Base-by-base conservation (phyloP, 176 grass and related monocot species). In the Chrysopogon serrulatus region DNA sequence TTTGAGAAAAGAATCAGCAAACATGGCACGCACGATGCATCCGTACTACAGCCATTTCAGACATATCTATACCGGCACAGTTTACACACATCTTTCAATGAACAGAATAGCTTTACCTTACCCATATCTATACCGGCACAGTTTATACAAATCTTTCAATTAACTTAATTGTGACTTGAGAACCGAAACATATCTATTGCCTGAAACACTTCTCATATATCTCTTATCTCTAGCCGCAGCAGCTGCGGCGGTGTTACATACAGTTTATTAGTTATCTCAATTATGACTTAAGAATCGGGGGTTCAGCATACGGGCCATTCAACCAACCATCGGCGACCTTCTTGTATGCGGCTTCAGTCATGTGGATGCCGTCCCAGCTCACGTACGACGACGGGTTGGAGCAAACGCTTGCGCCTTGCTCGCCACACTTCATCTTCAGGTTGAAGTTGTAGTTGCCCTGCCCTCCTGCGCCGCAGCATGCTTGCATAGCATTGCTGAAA, bases 331-430 rank as follows among this genome's bases (percentile, higher is more conserved):
- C 71, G 0, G 95, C 88, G 1, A 98, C 82, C 70, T 67, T 86
- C 51, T 65, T 68, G 74, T 98, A 92, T 41, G 92, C 95, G n/a
- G 95, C 84, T 83, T 98, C 95, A 0, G 95, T 98, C 92, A 98
- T 90, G 86, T 98, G 95, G 80, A 98, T 94, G 63, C 95, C 95
- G 31, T 98, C 95, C 95, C 95, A 98, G 68, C 92, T 98, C 36
- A 94, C 92, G 27, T 93, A 94, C 1, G 86, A 63, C 1, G 92
- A 86, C 21, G 92, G 90, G 85, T 90, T 84, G 0, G 59, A 40
- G 84, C 95, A 98, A 11, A 90, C 90, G 10, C 73, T 95, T 11
- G 90, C 86, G 1, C 95, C 92, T 5, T 89, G 39, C 86, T 94
- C 88, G 0, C 92, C 95, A 6, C 92, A 95, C 84, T 98, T 98